phyloP scores from a whole-genome alignment of 345 rosid species.

The Cardiospermum halicacabum region DNA sequence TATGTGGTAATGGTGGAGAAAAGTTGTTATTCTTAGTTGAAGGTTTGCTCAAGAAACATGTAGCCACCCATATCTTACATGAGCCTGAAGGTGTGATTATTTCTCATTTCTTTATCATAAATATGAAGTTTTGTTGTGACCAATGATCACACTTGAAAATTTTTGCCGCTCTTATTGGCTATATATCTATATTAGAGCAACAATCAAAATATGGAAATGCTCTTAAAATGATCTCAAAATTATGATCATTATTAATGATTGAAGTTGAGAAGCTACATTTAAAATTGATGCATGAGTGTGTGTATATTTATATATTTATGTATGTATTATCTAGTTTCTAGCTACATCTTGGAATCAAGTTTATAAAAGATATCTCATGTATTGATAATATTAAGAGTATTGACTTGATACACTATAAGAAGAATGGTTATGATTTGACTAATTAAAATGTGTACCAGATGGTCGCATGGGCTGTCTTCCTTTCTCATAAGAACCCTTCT shows the following conservation, averaged over 20 bases:
- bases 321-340: neutral
- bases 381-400: neutral
- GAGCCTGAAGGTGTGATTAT: conserved; percentile 79
- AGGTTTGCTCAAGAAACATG: conserved; percentile 90
- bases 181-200: conserved; percentile 86
- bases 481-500: neutral
- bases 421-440: neutral
- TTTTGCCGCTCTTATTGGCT: conserved; percentile 80
- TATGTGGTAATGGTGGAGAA: conserved; percentile 82
- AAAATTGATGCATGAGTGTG: neutral
- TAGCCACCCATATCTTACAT: conserved; percentile 83
- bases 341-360: neutral
- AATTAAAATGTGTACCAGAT: neutral
- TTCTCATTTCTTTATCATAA: neutral
- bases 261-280: conserved; percentile 74
- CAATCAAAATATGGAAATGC: conserved; percentile 79
- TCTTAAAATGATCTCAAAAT: conserved; percentile 64
- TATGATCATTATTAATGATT: conserved; percentile 84
- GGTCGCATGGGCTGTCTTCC: neutral
- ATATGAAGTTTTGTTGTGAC: neutral
- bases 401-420: neutral
- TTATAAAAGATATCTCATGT: neutral
- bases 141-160: conserved; percentile 10
- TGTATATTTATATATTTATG: too few species aligned
- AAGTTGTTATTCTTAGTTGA: conserved; percentile 82